phyloP scores from a whole-genome alignment of 2,329 filamentous ascomycete species.

The Xylaria multiplex region DNA sequence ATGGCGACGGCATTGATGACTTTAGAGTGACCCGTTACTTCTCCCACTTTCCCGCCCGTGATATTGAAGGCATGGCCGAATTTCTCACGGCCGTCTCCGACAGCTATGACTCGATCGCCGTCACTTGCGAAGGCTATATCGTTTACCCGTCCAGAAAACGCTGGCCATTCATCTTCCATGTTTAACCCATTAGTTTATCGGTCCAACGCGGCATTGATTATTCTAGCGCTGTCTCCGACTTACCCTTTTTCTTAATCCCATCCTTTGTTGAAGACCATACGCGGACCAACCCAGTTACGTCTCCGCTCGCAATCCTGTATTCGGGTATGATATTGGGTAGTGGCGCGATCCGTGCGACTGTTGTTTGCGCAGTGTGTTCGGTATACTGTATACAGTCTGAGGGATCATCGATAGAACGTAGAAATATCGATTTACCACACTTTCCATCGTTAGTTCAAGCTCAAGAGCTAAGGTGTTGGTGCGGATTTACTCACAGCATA shows the following conservation, averaged over 20 bases:
- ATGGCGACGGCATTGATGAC: conserved; percentile 92
- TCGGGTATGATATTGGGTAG: conserved; percentile 64
- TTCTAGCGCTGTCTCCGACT: background rate
- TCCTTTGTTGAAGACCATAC: conserved; percentile 95
- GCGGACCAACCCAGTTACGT: conserved; percentile 82
- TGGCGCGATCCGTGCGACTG: conserved; percentile 91
- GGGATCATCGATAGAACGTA: conserved; percentile 93
- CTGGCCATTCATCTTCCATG: conserved; percentile 79
- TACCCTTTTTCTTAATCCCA: conserved; percentile 76
- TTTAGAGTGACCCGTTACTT: conserved; percentile 91
- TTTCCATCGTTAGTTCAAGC: conserved; percentile 50
- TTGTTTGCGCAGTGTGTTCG: conserved; percentile 87
- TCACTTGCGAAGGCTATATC: conserved; percentile 98
- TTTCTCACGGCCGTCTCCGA: conserved; percentile 92
- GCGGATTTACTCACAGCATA: conserved; percentile 76
- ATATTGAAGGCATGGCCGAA: conserved; percentile 95
- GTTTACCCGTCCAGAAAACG: conserved; percentile 94
- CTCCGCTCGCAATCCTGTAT: conserved; percentile 93
- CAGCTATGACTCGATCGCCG: conserved; percentile 93
- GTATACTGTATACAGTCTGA: conserved; percentile 88
- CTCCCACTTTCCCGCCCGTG: conserved; percentile 95
- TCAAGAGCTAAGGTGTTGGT: background rate
- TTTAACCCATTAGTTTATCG: conserved; percentile 28
- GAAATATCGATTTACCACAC: conserved; percentile 96
- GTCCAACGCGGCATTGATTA: background rate